These are phyloP conservation scores for Claviceps sp. DNA, from an alignment of 2,329 filamentous ascomycete species.

Conservation along the genomic window DNA sequence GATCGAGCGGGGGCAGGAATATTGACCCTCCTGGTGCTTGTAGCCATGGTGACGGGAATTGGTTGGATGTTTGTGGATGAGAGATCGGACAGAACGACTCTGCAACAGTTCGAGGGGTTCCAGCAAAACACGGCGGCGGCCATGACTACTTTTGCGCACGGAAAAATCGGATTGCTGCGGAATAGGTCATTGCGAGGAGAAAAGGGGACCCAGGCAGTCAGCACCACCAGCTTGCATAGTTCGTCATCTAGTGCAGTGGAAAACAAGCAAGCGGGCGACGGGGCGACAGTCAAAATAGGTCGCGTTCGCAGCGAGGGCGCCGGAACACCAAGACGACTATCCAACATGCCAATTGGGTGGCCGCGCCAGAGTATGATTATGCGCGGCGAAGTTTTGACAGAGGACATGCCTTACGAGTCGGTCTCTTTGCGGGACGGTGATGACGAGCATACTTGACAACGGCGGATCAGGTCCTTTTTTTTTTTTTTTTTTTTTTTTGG, in stretches of 20 bases:
- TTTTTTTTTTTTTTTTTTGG: no score
- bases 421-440: background rate
- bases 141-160: conserved; percentile 6
- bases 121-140: conserved; percentile 9
- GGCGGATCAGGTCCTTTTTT: no score
- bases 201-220: conserved; percentile 8
- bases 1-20: conserved; percentile 59
- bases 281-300: conserved; percentile 9
- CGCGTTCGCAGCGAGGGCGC: conserved; percentile 10
- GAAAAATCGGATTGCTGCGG: conserved; percentile 6
- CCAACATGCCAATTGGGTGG: conserved; percentile 26
- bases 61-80: conserved; percentile 38
- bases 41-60: conserved; percentile 38
- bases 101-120: conserved; percentile 19
- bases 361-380: conserved; percentile 8
- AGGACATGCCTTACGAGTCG: background rate
- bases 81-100: conserved; percentile 18
- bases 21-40: conserved; percentile 42
- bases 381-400: background rate
- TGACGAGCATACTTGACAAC: no score
- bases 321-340: conserved; percentile 13
- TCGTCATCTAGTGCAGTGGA: conserved; percentile 10
- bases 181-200: conserved; percentile 7
- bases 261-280: conserved; percentile 8
- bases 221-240: conserved; percentile 10